These are phyloP conservation scores for Penicillium aurantiogriseum DNA, from an alignment of 2,329 filamentous ascomycete species.

Conservation along the genomic window DNA sequence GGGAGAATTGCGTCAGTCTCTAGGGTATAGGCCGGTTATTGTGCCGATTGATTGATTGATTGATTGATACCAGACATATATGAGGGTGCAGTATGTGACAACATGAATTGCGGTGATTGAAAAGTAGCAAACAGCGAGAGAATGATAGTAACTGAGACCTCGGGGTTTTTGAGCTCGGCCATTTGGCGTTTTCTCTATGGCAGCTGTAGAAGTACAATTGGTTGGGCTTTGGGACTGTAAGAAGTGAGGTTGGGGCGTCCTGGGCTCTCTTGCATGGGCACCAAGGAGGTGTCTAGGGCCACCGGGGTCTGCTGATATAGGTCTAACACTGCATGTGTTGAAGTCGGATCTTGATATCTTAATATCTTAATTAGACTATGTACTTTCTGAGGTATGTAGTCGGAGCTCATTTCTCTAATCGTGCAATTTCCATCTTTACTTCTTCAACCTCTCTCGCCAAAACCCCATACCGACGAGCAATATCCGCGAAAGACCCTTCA, in stretches of 20 bases:
- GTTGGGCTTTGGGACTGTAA: background rate
- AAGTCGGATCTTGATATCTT: background rate
- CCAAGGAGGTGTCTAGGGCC: background rate
- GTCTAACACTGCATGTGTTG: background rate
- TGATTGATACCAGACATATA: constrained; percentile 24
- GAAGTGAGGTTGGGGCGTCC: background rate
- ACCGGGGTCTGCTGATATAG: background rate
- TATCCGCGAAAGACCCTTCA: constrained; percentile 33
- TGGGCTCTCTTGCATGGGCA: background rate
- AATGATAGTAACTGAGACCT: constrained; percentile 2
- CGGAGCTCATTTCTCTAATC: constrained; percentile 14
- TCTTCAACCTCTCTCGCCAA: constrained; percentile 40
- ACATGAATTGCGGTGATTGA: constrained; percentile 1
- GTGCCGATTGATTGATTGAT: too few species aligned
- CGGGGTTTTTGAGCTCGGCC: background rate
- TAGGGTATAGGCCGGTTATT: background rate
- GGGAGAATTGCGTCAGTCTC: background rate
- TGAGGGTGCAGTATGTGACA: constrained; percentile 1
- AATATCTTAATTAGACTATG: background rate
- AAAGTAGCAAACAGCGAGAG: constrained; percentile 15
- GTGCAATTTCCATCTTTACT: constrained; percentile 33
- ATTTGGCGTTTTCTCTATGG: background rate
- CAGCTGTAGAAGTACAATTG: background rate
- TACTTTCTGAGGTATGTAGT: background rate
- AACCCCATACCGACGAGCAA: constrained; percentile 40